Percentiles rank a stretch among this genome's conserved stretches.
These are phyloP conservation scores for Calonectria montana DNA, from an alignment of 2,329 filamentous ascomycete species.

Conservation along the genomic window DNA sequence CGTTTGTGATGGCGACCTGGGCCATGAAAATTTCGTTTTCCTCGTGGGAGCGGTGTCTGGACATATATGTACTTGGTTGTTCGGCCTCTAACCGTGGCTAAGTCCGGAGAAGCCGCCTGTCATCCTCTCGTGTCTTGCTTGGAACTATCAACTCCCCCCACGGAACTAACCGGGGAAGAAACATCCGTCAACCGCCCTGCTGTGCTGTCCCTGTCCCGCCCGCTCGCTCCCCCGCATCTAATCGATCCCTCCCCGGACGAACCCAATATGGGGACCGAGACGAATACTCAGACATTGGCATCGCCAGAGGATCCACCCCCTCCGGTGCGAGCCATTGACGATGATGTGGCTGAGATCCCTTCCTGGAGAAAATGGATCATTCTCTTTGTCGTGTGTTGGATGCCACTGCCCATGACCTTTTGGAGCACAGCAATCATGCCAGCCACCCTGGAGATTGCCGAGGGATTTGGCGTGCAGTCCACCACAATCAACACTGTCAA, in stretches of 20 bases:
- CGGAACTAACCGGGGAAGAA: conserved; percentile 1
- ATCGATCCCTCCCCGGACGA: background rate
- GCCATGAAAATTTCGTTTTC: background rate
- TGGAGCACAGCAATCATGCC: conserved; percentile 44
- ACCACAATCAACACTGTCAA: conserved; percentile 38
- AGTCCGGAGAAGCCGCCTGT: background rate
- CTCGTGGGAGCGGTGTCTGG: background rate
- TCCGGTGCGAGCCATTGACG: conserved; percentile 32
- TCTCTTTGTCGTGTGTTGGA: conserved; percentile 44
- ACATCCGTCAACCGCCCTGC: background rate
- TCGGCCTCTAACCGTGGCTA: background rate
- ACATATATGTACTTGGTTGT: conserved; percentile 7
- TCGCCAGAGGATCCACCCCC: background rate
- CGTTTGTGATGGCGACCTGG: background rate
- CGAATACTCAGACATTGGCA: conserved; percentile 20
- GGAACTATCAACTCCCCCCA: too few species aligned
- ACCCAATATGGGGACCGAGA: conserved; percentile 23
- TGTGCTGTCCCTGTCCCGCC: background rate
- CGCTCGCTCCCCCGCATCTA: conserved; percentile 13
- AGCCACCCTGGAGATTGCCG: conserved; percentile 33
- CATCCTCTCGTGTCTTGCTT: background rate
- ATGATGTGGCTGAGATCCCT: conserved; percentile 33
- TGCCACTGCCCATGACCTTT: conserved; percentile 44
- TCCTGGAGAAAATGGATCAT: conserved; percentile 43
- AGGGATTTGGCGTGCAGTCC: conserved; percentile 15